Evolutionary conservation across 139 green algal species (phyloP), one percentile per base, ranked within the genome.

Genomic region (Microglena sp.): DNA sequence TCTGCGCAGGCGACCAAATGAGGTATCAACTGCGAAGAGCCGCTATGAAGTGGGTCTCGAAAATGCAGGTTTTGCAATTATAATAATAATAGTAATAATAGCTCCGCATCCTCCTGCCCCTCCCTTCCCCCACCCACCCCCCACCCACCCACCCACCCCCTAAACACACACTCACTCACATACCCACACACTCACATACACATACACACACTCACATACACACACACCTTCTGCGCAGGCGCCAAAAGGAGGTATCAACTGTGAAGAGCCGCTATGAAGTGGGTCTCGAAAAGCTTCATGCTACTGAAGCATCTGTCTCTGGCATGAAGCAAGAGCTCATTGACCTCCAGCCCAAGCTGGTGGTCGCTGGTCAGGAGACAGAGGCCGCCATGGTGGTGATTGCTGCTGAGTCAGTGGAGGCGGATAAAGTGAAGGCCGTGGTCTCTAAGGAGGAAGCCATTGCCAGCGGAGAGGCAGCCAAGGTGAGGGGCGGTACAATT

Each of bases 291-390:
- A 93, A 92, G 82, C 77, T 92, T 35, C 55, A 76, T 21, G 75
- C 63, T 2, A 85, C 86, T n/a, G 84, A 89, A 57, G 45, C 65
- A 43, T 75, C 65, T 27, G 80, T 85, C 60, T 46, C 58, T 45
- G 67, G 66, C 44, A 93, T 93, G 86, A 81, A 90, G 76, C 70
- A 74, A 62, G 85, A 93, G 74, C 83, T 93, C 34, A 86, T 88
- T 45, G 83, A 76, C 7, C 76, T 94, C 55, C 83, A 92, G 76
- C 87, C 87, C 6, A 72, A 89, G 73, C 80, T 94, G 45, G 84
- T 82, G 46, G 77, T 84, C 46, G 81, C 77, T 28, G 77, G 68
- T 0, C 74, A 79, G 55, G 77, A 93, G 74, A 87, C 84, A 7
- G 80, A 87, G 54, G 84, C 81, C 28, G 79, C 82, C 24, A 79